A percentile compares a stretch with the other conserved stretches of the same genome.
Conservation (phyloP, 2,329 filamentous ascomycete genomes). For the Xylaria sp. region DNA sequence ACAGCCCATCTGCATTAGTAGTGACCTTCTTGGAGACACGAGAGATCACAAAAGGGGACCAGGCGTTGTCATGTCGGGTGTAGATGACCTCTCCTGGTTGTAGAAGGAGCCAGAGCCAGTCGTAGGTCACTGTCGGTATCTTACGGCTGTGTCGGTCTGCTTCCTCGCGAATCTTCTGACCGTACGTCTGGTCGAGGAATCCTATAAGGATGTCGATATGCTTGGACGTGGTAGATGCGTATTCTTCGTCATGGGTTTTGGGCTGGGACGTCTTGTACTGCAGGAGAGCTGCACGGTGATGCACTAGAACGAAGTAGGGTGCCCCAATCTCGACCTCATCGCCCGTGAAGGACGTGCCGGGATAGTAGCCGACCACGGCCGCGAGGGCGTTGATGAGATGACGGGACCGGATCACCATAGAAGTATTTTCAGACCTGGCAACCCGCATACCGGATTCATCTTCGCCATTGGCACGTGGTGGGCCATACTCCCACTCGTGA, state of each 20-base stretch:
- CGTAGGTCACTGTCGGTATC: conserved; percentile 56
- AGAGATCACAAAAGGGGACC: conserved; percentile 57
- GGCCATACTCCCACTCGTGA: not conserved
- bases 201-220: conserved; percentile 59
- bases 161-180: conserved; percentile 54
- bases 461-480: not conserved
- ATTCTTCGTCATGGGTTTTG: conserved; percentile 53
- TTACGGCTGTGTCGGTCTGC: conserved; percentile 52
- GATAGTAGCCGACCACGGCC: conserved; percentile 61
- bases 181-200: conserved; percentile 55
- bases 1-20: conserved; percentile 15
- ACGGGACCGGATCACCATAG: conserved; percentile 58
- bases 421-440: conserved; percentile 48
- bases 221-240: conserved; percentile 52
- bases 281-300: conserved; percentile 57
- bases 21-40: conserved; percentile 39
- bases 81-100: conserved; percentile 60
- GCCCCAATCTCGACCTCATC: conserved; percentile 54
- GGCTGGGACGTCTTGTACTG: conserved; percentile 56
- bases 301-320: conserved; percentile 61
- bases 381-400: conserved; percentile 59
- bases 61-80: conserved; percentile 52
- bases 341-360: conserved; percentile 52
- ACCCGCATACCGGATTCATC: conserved; percentile 43
- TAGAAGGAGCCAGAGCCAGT: conserved; percentile 59